Conservation (phyloP, 2,329 filamentous ascomycete species). For the Alternaria incomplexa region DNA sequence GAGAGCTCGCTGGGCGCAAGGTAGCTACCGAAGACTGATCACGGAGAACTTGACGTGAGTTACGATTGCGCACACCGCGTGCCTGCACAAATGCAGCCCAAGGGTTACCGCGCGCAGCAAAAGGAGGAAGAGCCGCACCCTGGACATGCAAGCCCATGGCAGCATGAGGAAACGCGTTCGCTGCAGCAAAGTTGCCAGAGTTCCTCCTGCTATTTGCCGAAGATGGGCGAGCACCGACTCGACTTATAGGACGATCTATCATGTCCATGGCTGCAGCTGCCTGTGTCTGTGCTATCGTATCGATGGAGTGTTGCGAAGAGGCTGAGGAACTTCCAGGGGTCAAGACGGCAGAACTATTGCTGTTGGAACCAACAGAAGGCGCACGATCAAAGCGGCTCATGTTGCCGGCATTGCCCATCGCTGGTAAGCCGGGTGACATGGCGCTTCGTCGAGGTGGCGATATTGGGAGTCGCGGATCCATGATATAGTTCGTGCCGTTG, state of each 20-base stretch:
- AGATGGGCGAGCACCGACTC: slow-evolving; percentile 44
- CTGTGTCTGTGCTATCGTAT: slow-evolving; percentile 37
- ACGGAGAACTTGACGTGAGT: slow-evolving; percentile 43
- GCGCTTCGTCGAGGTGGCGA: slow-evolving; percentile 41
- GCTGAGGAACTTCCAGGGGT: slow-evolving; percentile 40
- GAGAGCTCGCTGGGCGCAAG: slow-evolving; percentile 41
- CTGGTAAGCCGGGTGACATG: slow-evolving; percentile 28
- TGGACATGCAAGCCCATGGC: slow-evolving; percentile 45
- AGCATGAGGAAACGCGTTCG: slow-evolving; percentile 37
- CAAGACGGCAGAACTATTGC: slow-evolving; percentile 35
- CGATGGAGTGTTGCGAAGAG: slow-evolving; percentile 34
- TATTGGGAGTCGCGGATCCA: slow-evolving; percentile 30
- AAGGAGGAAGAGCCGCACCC: slow-evolving; percentile 37
- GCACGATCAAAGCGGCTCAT: slow-evolving; percentile 30
- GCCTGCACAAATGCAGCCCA: slow-evolving; percentile 46
- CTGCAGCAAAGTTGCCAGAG: slow-evolving; percentile 40
- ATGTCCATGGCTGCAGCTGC: slow-evolving; percentile 37
- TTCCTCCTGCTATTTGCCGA: slow-evolving; percentile 45
- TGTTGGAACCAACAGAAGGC: slow-evolving; percentile 36
- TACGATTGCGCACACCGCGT: slow-evolving; percentile 32
- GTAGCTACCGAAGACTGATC: slow-evolving; percentile 50
- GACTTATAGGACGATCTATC: slow-evolving; percentile 47
- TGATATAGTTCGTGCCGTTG: slow-evolving; percentile 31
- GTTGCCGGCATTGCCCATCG: slow-evolving; percentile 18
- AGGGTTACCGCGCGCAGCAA: slow-evolving; percentile 42